A percentile compares a stretch with the other conserved stretches of the same genome.
phyloP scores from a whole-genome alignment of 139 green algal genomes.

The Nannochloris sp. region DNA sequence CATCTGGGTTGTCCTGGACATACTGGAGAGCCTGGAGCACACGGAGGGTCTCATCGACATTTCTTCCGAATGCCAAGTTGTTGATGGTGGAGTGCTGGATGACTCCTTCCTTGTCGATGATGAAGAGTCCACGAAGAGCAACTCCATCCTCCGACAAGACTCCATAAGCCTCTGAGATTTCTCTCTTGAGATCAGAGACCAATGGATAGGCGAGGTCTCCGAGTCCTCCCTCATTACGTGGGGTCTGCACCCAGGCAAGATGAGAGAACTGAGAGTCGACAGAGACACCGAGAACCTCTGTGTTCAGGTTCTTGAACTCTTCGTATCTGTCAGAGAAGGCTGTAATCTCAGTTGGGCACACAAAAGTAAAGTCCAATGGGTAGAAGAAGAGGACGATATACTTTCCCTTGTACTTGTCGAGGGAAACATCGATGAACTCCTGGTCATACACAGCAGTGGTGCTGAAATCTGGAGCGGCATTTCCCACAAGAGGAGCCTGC shows the following conservation, averaged over 20 bases:
- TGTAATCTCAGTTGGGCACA: conserved; percentile 95
- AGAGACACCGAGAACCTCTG: conserved; percentile 79
- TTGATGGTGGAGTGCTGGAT: conserved; percentile 98
- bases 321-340: conserved; percentile 89
- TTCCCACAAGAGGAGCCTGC: conserved; percentile 61
- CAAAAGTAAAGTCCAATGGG: conserved; percentile 92
- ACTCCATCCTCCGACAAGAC: conserved; percentile 84
- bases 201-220: conserved; percentile 94
- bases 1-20: conserved; percentile 78
- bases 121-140: conserved; percentile 86
- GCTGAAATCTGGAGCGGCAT: conserved; percentile 80
- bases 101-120: conserved; percentile 91
- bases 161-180: conserved; percentile 73
- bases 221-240: conserved; percentile 74
- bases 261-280: conserved; percentile 96
- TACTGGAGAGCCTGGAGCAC: conserved; percentile 95
- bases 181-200: conserved; percentile 93
- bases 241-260: conserved; percentile 95
- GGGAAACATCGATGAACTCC: conserved; percentile 86
- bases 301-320: conserved; percentile 84
- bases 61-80: conserved; percentile 95
- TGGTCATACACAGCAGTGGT: conserved; percentile 84
- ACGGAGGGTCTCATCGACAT: conserved; percentile 93
- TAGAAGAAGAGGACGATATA: conserved; percentile 99
- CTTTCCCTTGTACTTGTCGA: conserved; percentile 90